Base-by-base conservation (phyloP, 176 grass and related monocot species). In the Zoysia pacifica region DNA sequence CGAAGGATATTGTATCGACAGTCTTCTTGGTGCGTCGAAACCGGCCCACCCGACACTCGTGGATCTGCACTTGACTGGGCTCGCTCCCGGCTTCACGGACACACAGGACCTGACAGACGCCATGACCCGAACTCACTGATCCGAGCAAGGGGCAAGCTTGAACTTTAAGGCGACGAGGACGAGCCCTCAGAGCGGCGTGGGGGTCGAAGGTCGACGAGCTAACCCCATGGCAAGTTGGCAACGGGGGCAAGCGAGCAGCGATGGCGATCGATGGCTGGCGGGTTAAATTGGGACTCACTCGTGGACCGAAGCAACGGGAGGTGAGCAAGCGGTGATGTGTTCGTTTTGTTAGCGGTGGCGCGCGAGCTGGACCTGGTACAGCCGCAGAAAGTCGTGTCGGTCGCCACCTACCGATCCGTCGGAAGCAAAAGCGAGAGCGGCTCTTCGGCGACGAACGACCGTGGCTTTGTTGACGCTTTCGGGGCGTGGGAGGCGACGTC, bases 31-130 rank as follows among this genome's bases (percentile, higher is more conserved):
- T 9, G 79, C 72, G 28, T 79, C 83, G 39, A 63, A 3, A 60
- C 12, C 69, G 46, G 43, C 75, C 67, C 79, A 67, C 47, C 77
- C 65, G 71, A 53, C 16, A 54, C 87, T 90, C 56, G 81, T 20
- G 75, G 84, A 81, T 69, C 76, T 89, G 76, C 83, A 84, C 14
- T 41, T 90, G 81, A 52, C 72, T 18, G 81, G 80, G 70, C 39
- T 55, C 76, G n/a, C 81, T 7, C 72, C 53, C 52, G 76, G 48
- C 54, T 80, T 89, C 40, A 48, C 64, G 64, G 70, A 75, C 70
- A 80, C 20, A 64, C 76, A 88, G 0, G 87, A 89, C 61, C 76
- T 65, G 64, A 84, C 64, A 16, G 70, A 48, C 81, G 76, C 76
- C 87, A 89, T 89, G 75, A 56, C 41, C 14, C 9, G 40, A 48